Evolutionary conservation across 805 yeast species (phyloP).

Genomic region (Wickerhamiella domercqiae): DNA sequence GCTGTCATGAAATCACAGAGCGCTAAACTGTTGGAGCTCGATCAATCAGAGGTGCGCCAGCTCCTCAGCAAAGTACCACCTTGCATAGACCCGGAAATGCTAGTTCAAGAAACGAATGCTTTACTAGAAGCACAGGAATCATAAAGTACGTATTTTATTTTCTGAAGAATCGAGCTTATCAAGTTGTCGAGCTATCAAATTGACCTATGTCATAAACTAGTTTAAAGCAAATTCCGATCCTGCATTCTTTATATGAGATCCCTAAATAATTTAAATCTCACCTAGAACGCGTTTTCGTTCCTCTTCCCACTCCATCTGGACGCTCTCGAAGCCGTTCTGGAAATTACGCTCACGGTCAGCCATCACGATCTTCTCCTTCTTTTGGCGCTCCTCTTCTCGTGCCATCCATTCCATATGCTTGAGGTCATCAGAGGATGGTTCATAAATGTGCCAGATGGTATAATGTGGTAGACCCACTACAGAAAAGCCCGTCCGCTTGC

Average conservation of each 20-base stretch:
- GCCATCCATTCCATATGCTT: slow-evolving; percentile 43
- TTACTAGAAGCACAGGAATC: not conserved
- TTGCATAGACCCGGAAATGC: slow-evolving; percentile 12
- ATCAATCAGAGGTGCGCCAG: slow-evolving; percentile 77
- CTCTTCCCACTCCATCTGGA: slow-evolving; percentile 52
- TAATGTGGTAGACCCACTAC: slow-evolving; percentile 92
- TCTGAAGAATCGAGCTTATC: too few species aligned
- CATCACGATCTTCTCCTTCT: slow-evolving; percentile 22
- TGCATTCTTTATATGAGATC: too few species aligned
- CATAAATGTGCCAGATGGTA: slow-evolving; percentile 94
- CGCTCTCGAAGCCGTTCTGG: slow-evolving; percentile 66
- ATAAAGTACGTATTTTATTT: not conserved
- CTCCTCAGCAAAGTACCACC: slow-evolving; percentile 29
- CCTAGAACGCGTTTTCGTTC: slow-evolving; percentile 56
- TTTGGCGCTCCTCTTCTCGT: slow-evolving; percentile 27
- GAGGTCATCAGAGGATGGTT: slow-evolving; percentile 87
- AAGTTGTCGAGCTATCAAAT: too few species aligned
- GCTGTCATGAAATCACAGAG: slow-evolving; percentile 72
- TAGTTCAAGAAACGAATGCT: slow-evolving; percentile 10
- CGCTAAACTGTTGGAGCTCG: slow-evolving; percentile 66
- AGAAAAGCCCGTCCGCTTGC: slow-evolving; percentile 71
- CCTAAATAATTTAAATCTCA: too few species aligned
- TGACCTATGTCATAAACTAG: too few species aligned
- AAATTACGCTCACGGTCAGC: slow-evolving; percentile 33
- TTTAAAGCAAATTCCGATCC: too few species aligned